phyloP scores from a whole-genome alignment of 176 grass and related monocot species.

The Otatea glauca region DNA sequence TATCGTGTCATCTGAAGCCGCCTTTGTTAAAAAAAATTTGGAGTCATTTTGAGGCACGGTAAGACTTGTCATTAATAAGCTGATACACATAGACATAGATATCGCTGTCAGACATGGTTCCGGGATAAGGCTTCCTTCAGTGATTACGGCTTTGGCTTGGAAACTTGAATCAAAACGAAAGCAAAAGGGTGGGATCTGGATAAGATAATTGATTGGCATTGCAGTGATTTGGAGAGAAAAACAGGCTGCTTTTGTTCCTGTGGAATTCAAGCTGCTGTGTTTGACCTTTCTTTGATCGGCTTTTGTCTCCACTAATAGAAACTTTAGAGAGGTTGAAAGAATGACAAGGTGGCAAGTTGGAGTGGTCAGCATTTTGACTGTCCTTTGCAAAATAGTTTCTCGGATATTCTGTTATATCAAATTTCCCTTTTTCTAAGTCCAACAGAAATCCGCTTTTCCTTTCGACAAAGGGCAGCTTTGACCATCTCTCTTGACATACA shows the following conservation, averaged over 20 bases:
- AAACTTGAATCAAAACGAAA: constrained; percentile 25
- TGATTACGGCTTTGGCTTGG: constrained; percentile 29
- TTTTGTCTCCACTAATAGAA: not conserved
- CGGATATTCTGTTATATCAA: not conserved
- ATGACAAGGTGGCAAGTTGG: not conserved
- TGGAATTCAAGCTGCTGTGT: not conserved
- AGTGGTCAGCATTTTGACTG: not conserved
- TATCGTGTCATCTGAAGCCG: not conserved
- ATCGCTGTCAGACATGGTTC: constrained; percentile 13
- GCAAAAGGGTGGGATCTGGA: not conserved
- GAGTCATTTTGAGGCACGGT: not conserved
- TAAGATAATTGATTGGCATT: not conserved
- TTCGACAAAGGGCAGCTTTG: not conserved
- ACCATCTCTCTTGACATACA: not conserved
- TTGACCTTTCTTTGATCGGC: constrained; percentile 12
- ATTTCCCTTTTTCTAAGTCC: too few relatives aligned
- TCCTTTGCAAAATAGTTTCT: not conserved
- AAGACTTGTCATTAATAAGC: not conserved
- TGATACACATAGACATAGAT: not conserved
- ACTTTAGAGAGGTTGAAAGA: constrained; percentile 6
- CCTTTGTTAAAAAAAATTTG: not conserved
- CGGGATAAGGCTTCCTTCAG: constrained; percentile 31
- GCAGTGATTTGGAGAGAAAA: not conserved
- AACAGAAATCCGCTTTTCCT: too few relatives aligned
- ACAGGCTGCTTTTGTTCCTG: not conserved